Base-by-base conservation (phyloP, 345 rosid genomes). In the Geranium brycei region DNA sequence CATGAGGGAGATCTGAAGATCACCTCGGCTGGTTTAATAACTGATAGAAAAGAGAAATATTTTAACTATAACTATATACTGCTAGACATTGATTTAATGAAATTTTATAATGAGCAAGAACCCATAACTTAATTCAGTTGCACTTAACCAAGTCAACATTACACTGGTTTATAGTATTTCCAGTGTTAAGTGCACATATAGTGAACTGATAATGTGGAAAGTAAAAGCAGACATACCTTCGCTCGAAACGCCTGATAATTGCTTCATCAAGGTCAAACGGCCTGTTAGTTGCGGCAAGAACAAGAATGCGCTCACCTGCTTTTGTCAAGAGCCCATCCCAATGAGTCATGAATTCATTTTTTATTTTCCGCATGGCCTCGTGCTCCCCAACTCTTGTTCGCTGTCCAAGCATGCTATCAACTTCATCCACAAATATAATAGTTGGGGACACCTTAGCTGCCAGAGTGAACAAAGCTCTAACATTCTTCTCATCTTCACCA, bases 351-450 rank as follows among this genome's bases (percentile, higher is more conserved):
- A 71, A 71, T 69, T 71, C 75, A 59, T 71, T 71, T 66, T 71
- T 71, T 66, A 71, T 71, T 69, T 71, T 71, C 75, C 75, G 57
- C 75, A 71, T 71, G 17, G 97, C 97, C 75, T 93, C 99, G 69
- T 90, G 95, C 77, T 90, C 99, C 47, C 99, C 97, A 18, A 81
- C 91, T 76, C 92, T 80, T 0, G 96, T 83, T 64, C 99, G 74
- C 66, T 90, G 97, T 40, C 99, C 97, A 41, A 93, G 86, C 99
- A 93, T 90, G 85, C 96, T 90, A 77, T 93, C 99, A 19, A 93
- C 99, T 78, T 93, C 96, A 62, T 93, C 96, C 58, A 90, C 96
- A 19, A 93, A 93, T 53, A 93, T 85, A 59, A 93, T 93, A 15
- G 97, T 86, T 0, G 97, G 99, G 3, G 96, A 85, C 14, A 93